A percentile compares a stretch with the other conserved stretches of the same genome.
Evolutionary conservation across 495 filamentous ascomycete genomes (phyloP).

Genomic region (Amniculicola lignicola): DNA sequence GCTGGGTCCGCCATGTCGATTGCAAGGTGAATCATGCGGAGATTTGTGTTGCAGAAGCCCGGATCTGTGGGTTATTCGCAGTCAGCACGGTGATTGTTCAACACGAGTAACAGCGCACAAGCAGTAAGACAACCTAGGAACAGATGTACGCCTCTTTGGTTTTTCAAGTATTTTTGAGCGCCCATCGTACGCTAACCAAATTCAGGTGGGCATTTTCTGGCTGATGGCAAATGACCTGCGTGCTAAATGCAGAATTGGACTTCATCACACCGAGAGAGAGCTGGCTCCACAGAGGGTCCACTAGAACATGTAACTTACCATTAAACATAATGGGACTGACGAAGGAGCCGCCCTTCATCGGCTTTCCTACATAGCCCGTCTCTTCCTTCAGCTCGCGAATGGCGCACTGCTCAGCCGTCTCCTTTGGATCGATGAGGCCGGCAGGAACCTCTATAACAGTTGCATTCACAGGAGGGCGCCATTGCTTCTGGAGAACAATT

Average conservation of each 20-base stretch:
- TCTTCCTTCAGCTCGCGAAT: conserved; percentile 85
- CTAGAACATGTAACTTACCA: conserved; percentile 48
- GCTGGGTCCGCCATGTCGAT: conserved; percentile 70
- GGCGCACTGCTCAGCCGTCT: conserved; percentile 72
- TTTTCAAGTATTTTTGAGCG: no score
- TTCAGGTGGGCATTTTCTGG: no score
- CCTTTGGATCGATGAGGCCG: conserved; percentile 76
- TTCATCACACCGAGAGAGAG: no score
- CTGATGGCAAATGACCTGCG: no score
- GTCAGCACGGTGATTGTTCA: no score
- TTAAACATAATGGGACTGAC: conserved; percentile 79
- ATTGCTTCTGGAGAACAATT: conserved; percentile 70
- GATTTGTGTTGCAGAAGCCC: conserved; percentile 87
- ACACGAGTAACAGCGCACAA: no score
- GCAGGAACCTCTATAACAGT: conserved; percentile 81
- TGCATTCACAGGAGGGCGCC: conserved; percentile 75
- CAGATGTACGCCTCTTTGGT: no score
- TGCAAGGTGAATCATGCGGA: conserved; percentile 75
- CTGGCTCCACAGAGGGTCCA: no score
- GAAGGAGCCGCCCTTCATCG: conserved; percentile 35
- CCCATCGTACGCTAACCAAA: no score
- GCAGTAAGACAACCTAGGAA: no score
- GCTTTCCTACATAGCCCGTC: conserved; percentile 72
- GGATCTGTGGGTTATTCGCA: conserved; percentile 50
- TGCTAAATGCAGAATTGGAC: no score